A percentile compares a stretch with the other conserved stretches of the same genome.
Evolutionary conservation across 1,139 yeast genomes (phyloP).

Genomic region (Suhomyces choctaworum): DNA sequence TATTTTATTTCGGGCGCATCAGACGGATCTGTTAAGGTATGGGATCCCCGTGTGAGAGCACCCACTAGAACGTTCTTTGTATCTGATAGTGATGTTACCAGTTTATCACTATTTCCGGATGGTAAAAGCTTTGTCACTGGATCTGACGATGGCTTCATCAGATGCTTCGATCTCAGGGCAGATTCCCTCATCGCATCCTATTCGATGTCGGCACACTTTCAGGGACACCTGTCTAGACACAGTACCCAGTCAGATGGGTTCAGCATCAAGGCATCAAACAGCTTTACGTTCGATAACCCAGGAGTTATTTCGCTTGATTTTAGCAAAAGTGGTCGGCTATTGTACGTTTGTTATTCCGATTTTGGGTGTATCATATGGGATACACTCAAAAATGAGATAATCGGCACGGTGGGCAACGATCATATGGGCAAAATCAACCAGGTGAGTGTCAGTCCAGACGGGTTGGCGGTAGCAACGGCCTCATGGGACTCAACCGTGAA

Average conservation of each 20-base stretch:
- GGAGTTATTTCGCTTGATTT: slow-evolving; percentile 74
- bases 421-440: slow-evolving; percentile 64
- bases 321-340: slow-evolving; percentile 71
- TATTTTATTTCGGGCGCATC: slow-evolving; percentile 72
- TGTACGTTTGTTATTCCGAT: slow-evolving; percentile 77
- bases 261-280: not conserved
- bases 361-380: slow-evolving; percentile 82
- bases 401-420: slow-evolving; percentile 57
- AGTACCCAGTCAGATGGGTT: slow-evolving; percentile 19
- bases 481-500: slow-evolving; percentile 71
- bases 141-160: slow-evolving; percentile 75
- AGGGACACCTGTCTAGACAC: slow-evolving; percentile 2
- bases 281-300: slow-evolving; percentile 46
- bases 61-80: slow-evolving; percentile 63
- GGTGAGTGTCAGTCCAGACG: slow-evolving; percentile 72
- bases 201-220: slow-evolving; percentile 30
- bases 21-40: slow-evolving; percentile 68
- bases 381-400: slow-evolving; percentile 59
- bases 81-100: slow-evolving; percentile 66
- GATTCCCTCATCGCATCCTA: slow-evolving; percentile 69
- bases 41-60: slow-evolving; percentile 63
- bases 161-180: slow-evolving; percentile 73
- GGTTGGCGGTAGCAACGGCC: slow-evolving; percentile 68
- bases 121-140: slow-evolving; percentile 71
- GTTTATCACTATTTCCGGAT: slow-evolving; percentile 67